Evolutionary conservation across 306 rosid genomes (phyloP), one percentile per base, ranked within the genome.

Genomic region (Carpinus viminea): DNA sequence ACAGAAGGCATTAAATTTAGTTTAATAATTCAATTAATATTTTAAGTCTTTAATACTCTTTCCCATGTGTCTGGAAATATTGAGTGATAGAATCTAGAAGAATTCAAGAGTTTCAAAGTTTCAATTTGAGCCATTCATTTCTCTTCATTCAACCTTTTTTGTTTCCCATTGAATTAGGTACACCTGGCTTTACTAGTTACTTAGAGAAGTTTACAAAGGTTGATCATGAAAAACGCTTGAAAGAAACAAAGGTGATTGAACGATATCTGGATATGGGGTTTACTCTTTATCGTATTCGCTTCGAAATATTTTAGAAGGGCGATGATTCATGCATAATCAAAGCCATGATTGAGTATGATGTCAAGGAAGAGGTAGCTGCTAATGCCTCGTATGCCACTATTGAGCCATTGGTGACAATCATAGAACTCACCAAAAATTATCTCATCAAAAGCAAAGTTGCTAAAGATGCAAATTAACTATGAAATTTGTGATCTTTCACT

Each of bases 281-380:
- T 12, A 68, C 74, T 7, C 55, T 76, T 1, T 79, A 73, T 26
- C 56, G 78, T 53, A 45, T 87, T 66, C 76, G 83, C 6, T 59
- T 81, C 7, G 81, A 87, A 53, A 53, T 87, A 47, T 31, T 46
- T 0, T 84, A 86, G 64, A 74, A 68, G 15, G 59, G 4, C 26
- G 12, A 45, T 26, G 15, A 16, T 7, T 74, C 81, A 52, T 69
- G 79, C 86, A 50, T 82, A 11, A 68, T 84, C 53, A 82, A 64
- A 76, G 20, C 81, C 31, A 68, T 77, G 5, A 8, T 87, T 0
- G 81, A 87, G 18, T 82, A 79, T 36, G 83, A 84, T 5, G 51
- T 87, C 47, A 82, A 84, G 53, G 88, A 81, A 11, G 86, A 87
- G 20, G 77, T 84, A 38, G 86, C 81, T 69, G 78, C 74, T 17